A percentile compares a stretch with the other conserved stretches of the same genome.
These are phyloP conservation scores for Yamadazyma endophytica DNA, from an alignment of 805 yeast genomes.

Conservation along the genomic window DNA sequence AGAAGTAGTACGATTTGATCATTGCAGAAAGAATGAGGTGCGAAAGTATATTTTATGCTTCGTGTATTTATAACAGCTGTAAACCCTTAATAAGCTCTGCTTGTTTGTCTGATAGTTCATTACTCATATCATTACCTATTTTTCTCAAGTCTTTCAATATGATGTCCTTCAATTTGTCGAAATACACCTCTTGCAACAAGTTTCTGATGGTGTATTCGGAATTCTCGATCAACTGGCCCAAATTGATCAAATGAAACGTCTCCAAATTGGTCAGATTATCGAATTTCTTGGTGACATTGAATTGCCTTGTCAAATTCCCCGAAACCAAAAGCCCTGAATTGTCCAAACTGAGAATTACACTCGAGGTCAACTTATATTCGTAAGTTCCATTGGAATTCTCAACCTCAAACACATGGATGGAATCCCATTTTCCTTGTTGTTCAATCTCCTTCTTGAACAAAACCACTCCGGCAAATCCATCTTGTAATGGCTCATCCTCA, in stretches of 20 bases:
- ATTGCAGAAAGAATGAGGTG: background rate
- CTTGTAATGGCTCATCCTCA: constrained; percentile 41
- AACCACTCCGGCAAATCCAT: constrained; percentile 88
- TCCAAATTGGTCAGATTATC: constrained; percentile 38
- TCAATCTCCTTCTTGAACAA: constrained; percentile 69
- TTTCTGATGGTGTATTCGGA: constrained; percentile 84
- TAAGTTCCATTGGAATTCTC: constrained; percentile 35
- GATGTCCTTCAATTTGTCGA: constrained; percentile 90
- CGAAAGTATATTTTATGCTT: too few relatives aligned
- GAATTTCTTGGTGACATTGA: constrained; percentile 45
- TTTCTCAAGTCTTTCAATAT: constrained; percentile 46
- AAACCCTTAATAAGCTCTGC: constrained; percentile 36
- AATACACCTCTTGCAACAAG: constrained; percentile 86
- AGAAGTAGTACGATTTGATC: background rate
- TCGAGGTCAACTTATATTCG: constrained; percentile 73
- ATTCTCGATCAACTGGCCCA: constrained; percentile 84
- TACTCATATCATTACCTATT: constrained; percentile 27
- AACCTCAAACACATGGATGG: constrained; percentile 88
- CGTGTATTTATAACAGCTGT: constrained; percentile 21
- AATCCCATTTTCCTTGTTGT: constrained; percentile 75
- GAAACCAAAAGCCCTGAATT: constrained; percentile 45
- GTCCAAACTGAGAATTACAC: constrained; percentile 73
- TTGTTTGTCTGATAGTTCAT: constrained; percentile 30
- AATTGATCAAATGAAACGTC: constrained; percentile 73
- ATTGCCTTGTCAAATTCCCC: constrained; percentile 85